Percentiles rank a stretch among this genome's conserved stretches.
These are phyloP conservation scores for Dendrobium chrysotoxum DNA, from an alignment of 106 monocot genomes.

Conservation along the genomic window DNA sequence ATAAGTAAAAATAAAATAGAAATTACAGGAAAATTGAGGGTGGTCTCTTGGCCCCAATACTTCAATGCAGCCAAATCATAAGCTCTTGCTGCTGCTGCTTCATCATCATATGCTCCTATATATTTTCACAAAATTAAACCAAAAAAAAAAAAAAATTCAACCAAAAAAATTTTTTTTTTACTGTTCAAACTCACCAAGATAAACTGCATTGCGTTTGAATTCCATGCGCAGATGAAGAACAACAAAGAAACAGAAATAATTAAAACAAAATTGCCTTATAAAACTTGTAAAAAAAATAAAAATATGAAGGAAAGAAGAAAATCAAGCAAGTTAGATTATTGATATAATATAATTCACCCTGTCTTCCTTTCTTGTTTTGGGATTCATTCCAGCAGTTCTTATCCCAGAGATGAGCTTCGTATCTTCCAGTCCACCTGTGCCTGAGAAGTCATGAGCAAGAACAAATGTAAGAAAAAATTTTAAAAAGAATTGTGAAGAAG, in stretches of 20 bases:
- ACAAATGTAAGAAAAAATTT: background rate
- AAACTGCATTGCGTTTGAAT: conserved; percentile 6
- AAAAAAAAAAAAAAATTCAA: background rate
- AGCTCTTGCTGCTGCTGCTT: conserved; percentile 55
- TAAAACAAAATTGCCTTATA: background rate
- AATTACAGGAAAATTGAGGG: conserved; percentile 61
- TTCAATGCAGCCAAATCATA: conserved; percentile 72
- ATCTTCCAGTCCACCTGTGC: conserved; percentile 82
- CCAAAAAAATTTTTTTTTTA: background rate
- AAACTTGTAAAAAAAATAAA: background rate
- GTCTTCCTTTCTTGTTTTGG: conserved; percentile 80
- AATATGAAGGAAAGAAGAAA: background rate
- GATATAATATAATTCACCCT: conserved; percentile 30
- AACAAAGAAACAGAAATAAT: background rate
- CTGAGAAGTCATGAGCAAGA: conserved; percentile 15
- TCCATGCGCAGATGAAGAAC: background rate
- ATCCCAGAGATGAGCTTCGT: conserved; percentile 81
- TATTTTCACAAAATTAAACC: background rate
- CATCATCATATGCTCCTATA: conserved; percentile 40
- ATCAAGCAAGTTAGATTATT: background rate
- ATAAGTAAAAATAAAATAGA: background rate
- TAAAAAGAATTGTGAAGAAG: no score
- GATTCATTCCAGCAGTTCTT: conserved; percentile 77
- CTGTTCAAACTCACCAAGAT: conserved; percentile 4
- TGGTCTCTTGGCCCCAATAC: conserved; percentile 53